A percentile compares a stretch with the other conserved stretches of the same genome.
Conservation (phyloP, 2,329 filamentous ascomycete species). For the Zasmidium citrigriseum region DNA sequence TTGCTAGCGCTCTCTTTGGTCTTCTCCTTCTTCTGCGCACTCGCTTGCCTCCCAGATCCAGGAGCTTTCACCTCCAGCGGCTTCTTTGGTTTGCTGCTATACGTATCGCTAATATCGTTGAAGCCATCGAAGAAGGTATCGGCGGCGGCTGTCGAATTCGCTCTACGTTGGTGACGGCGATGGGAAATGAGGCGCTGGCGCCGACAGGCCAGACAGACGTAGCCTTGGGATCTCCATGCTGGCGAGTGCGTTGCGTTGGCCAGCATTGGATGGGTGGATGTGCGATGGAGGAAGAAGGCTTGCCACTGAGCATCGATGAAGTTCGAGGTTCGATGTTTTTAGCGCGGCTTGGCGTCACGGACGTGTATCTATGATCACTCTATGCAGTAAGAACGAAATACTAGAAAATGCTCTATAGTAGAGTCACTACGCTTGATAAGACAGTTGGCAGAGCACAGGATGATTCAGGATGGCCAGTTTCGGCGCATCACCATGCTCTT, state of each 20-base stretch:
- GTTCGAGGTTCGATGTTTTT: neutral
- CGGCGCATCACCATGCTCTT: too few species aligned
- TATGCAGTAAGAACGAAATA: too few species aligned
- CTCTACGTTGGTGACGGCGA: slow-evolving; percentile 15
- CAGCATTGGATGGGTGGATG: slow-evolving; percentile 16
- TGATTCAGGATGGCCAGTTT: too few species aligned
- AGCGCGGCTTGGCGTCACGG: neutral
- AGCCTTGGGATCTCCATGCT: slow-evolving; percentile 22
- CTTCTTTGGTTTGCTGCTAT: neutral
- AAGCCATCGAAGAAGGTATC: slow-evolving; percentile 17
- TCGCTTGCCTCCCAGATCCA: too few species aligned
- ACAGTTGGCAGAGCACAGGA: neutral
- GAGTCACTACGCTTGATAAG: too few species aligned
- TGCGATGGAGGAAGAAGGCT: neutral
- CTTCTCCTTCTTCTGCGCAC: too few species aligned
- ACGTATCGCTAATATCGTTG: slow-evolving; percentile 25
- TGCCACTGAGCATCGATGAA: neutral
- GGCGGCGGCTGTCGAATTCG: slow-evolving; percentile 15
- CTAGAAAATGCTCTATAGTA: too few species aligned
- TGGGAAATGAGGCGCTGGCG: slow-evolving; percentile 9
- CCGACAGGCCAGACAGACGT: slow-evolving; percentile 24
- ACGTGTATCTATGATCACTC: neutral
- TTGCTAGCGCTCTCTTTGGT: too few species aligned
- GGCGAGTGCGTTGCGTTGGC: slow-evolving; percentile 13
- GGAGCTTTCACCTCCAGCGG: neutral